Evolutionary conservation across 129 eudicot species (phyloP).

Genomic region (Solidago caesia): DNA sequence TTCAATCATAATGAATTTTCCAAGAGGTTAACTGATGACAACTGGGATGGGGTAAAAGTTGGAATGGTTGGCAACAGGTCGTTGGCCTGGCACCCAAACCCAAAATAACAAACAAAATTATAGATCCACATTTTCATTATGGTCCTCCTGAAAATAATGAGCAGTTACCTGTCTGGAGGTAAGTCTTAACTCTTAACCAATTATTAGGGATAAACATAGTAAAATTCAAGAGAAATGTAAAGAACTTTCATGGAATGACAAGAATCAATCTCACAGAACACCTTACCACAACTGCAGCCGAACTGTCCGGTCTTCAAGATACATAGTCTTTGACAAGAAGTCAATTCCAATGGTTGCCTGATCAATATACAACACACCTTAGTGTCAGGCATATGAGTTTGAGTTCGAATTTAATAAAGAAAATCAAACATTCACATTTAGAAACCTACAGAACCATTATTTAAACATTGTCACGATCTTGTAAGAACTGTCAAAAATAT

Average conservation of each 20-base stretch:
- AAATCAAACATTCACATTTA: slow-evolving; percentile 10
- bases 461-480: neutral
- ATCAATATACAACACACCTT: slow-evolving; percentile 16
- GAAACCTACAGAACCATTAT: slow-evolving; percentile 2
- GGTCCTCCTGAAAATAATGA: neutral
- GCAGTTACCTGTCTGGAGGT: too few species aligned
- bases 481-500: slow-evolving; percentile 1
- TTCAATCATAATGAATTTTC: neutral
- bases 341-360: slow-evolving; percentile 79
- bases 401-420: neutral
- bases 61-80: neutral
- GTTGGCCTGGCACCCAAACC: too few species aligned
- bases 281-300: slow-evolving; percentile 65
- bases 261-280: slow-evolving; percentile 8
- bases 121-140: neutral
- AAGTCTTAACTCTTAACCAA: too few species aligned
- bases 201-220: neutral
- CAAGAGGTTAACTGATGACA: neutral
- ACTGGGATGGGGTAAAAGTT: neutral
- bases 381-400: slow-evolving; percentile 1
- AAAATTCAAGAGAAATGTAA: neutral
- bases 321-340: slow-evolving; percentile 65
- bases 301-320: slow-evolving; percentile 66
- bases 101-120: too few species aligned
- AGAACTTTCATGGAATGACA: slow-evolving; percentile 10